phyloP scores from a whole-genome alignment of 495 filamentous ascomycete species.

The Tuber calosporum region DNA sequence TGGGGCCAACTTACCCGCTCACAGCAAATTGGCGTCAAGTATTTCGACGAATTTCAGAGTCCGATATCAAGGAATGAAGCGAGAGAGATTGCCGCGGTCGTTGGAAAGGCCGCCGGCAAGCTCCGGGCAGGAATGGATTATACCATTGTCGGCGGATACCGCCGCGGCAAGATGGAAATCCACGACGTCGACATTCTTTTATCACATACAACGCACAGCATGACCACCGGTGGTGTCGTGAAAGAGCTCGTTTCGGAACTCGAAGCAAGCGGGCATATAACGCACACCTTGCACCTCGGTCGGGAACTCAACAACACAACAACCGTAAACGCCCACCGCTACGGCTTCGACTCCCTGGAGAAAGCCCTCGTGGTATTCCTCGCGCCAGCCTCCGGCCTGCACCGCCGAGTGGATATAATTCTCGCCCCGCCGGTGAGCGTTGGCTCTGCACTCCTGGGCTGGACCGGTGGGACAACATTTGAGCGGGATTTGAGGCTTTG shows the following conservation, averaged over 20 bases:
- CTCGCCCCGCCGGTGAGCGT: conserved; percentile 78
- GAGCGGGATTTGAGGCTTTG: conserved; percentile 76
- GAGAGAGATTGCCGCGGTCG: conserved; percentile 56
- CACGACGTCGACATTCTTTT: conserved; percentile 85
- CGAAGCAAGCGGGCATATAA: conserved; percentile 63
- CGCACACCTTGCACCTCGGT: conserved; percentile 65
- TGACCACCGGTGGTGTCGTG: conserved; percentile 47
- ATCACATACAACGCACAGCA: conserved; percentile 50
- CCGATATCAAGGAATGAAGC: conserved; percentile 65
- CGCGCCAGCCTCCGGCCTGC: conserved; percentile 59
- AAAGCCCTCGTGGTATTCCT: conserved; percentile 95
- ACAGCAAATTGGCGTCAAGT: conserved; percentile 95
- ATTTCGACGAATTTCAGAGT: conserved; percentile 73
- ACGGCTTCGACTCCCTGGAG: conserved; percentile 77
- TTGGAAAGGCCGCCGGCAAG: conserved; percentile 57
- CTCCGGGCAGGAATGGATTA: conserved; percentile 55
- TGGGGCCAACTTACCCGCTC: conserved; percentile 68
- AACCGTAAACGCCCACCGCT: conserved; percentile 37
- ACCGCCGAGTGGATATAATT: conserved; percentile 90
- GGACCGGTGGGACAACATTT: conserved; percentile 85
- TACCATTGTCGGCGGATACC: conserved; percentile 75
- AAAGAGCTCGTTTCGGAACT: conserved; percentile 60
- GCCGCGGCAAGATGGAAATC: conserved; percentile 64
- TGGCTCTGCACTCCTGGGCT: conserved; percentile 80
- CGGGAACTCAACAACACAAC: conserved; percentile 20